Evolutionary conservation across 208 protist species (phyloP).

Genomic region (Herpetomonas tarakana): DNA sequence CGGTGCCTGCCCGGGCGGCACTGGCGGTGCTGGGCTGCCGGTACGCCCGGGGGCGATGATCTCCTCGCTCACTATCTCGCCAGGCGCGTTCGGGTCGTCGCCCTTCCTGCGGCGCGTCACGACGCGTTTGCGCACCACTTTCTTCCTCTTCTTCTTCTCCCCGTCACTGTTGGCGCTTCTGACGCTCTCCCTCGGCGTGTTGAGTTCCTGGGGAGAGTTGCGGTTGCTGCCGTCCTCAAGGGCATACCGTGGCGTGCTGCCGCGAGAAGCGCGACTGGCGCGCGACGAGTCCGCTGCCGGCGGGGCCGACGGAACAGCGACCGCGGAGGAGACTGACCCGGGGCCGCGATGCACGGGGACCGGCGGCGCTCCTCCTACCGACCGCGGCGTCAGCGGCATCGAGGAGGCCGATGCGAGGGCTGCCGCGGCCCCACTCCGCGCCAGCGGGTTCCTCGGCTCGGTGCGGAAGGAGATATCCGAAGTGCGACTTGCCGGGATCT

Average conservation of each 20-base stretch:
- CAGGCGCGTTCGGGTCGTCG: slow-evolving; percentile 16
- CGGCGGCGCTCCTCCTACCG: background rate
- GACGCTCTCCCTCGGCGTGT: slow-evolving; percentile 6
- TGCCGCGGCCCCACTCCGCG: no score
- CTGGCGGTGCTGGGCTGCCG: background rate
- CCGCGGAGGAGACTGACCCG: background rate
- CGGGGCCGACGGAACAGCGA: background rate
- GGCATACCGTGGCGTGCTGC: background rate
- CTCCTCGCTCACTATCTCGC: slow-evolving; percentile 20
- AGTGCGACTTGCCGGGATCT: background rate
- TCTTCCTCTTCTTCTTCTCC: slow-evolving; percentile 8
- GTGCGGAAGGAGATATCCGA: background rate
- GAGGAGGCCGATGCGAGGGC: no score
- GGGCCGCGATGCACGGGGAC: background rate
- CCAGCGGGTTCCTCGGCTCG: background rate
- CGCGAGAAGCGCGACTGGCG: background rate
- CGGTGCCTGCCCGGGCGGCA: slow-evolving; percentile 3
- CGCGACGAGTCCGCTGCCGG: background rate
- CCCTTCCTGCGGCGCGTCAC: slow-evolving; percentile 19
- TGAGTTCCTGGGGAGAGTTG: slow-evolving; percentile 5
- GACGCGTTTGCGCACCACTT: slow-evolving; percentile 20
- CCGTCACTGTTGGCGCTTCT: slow-evolving; percentile 8
- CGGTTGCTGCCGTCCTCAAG: background rate
- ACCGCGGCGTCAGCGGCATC: background rate
- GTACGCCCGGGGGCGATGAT: slow-evolving; percentile 22